These are phyloP conservation scores for Phylloporus rhodoxanthus DNA, from an alignment of 768 basidiomycete genomes.

Conservation along the genomic window DNA sequence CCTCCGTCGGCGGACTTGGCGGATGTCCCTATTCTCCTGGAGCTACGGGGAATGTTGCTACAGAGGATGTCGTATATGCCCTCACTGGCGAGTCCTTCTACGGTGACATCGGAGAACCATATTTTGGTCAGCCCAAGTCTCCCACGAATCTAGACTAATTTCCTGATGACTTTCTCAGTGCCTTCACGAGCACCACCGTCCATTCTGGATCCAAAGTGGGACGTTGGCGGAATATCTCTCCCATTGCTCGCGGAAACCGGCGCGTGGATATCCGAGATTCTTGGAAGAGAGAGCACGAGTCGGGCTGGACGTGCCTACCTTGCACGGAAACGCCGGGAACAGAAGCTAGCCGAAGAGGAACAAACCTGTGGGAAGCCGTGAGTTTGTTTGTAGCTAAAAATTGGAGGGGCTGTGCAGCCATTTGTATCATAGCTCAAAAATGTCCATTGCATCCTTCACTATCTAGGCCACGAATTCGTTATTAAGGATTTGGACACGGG, in stretches of 20 bases:
- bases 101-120: slow-evolving; percentile 38
- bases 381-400: neutral
- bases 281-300: slow-evolving; percentile 67
- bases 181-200: neutral
- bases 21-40: slow-evolving; percentile 97
- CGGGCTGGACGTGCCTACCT: slow-evolving; percentile 69
- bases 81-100: slow-evolving; percentile 58
- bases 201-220: slow-evolving; percentile 17
- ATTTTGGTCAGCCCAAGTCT: slow-evolving; percentile 13
- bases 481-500: neutral
- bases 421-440: neutral
- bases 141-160: neutral
- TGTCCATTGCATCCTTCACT: too few species aligned
- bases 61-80: slow-evolving; percentile 87
- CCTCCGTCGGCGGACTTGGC: slow-evolving; percentile 84
- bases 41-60: slow-evolving; percentile 91
- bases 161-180: neutral
- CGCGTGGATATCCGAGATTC: slow-evolving; percentile 69
- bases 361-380: slow-evolving; percentile 6
- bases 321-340: slow-evolving; percentile 42
- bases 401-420: neutral
- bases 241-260: slow-evolving; percentile 70
- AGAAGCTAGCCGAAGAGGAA: slow-evolving; percentile 15
- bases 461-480: neutral
- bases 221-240: slow-evolving; percentile 47